Evolutionary conservation across 495 filamentous ascomycete genomes (phyloP).

Genomic region (Staphylotrichum longicolle): DNA sequence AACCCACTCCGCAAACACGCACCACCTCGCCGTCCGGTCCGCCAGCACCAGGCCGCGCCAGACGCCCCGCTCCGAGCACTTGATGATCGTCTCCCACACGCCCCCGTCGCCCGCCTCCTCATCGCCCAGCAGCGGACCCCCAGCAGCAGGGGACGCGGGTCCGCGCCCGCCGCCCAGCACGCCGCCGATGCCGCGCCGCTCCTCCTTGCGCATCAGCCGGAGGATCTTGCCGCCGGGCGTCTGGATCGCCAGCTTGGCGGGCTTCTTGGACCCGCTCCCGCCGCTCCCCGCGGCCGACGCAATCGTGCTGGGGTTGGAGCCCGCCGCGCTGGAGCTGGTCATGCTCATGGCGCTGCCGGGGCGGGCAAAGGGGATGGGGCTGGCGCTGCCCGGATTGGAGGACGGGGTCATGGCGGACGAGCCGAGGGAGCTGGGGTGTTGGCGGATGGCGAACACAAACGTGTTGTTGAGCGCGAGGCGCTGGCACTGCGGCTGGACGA

Average conservation of each 20-base stretch:
- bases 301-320: slow-evolving; percentile 53
- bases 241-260: slow-evolving; percentile 94
- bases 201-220: slow-evolving; percentile 82
- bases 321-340: slow-evolving; percentile 60
- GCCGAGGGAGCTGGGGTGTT: slow-evolving; percentile 71
- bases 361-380: slow-evolving; percentile 67
- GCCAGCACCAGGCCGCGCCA: slow-evolving; percentile 95
- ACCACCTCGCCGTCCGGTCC: slow-evolving; percentile 94
- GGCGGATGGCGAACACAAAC: slow-evolving; percentile 92
- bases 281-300: slow-evolving; percentile 37
- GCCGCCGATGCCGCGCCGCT: slow-evolving; percentile 52
- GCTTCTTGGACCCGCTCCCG: slow-evolving; percentile 59
- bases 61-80: slow-evolving; percentile 84
- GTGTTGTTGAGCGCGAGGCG: slow-evolving; percentile 89
- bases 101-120: slow-evolving; percentile 70
- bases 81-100: slow-evolving; percentile 96
- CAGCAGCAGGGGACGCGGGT: slow-evolving; percentile 41
- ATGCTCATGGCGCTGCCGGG: slow-evolving; percentile 83
- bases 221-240: slow-evolving; percentile 94
- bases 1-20: slow-evolving; percentile 97
- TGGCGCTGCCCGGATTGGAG: slow-evolving; percentile 55
- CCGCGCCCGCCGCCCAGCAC: slow-evolving; percentile 34
- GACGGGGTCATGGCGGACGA: slow-evolving; percentile 36
- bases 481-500: slow-evolving; percentile 89
- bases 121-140: slow-evolving; percentile 39